A percentile compares a stretch with the other conserved stretches of the same genome.
phyloP scores from a whole-genome alignment of 1,139 yeast genomes.

The Komagataea norvegica region DNA sequence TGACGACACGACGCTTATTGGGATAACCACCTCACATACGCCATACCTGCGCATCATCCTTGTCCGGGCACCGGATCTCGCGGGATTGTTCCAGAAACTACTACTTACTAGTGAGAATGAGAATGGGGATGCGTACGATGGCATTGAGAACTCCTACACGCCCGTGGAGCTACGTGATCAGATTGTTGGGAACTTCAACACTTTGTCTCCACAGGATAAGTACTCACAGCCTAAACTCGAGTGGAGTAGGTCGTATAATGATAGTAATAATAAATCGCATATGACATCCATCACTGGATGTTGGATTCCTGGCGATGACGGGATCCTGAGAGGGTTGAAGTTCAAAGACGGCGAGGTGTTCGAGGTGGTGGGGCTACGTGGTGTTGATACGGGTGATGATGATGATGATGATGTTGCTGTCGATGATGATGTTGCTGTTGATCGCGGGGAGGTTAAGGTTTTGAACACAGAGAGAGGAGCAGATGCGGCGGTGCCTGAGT shows the following conservation, averaged over 20 bases:
- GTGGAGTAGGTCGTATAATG: constrained; percentile 37
- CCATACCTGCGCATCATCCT: constrained; percentile 69
- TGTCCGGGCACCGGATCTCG: constrained; percentile 37
- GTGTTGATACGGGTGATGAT: background rate
- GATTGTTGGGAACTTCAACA: constrained; percentile 52
- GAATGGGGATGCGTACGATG: too few species aligned
- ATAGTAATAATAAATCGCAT: too few species aligned
- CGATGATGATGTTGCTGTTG: too few species aligned
- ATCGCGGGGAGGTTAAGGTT: constrained; percentile 1
- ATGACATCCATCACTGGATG: constrained; percentile 51
- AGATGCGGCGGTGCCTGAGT: too few species aligned
- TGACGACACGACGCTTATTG: constrained; percentile 29
- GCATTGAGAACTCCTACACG: too few species aligned
- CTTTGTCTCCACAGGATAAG: constrained; percentile 68
- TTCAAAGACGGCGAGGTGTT: constrained; percentile 34
- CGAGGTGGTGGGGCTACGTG: constrained; percentile 19
- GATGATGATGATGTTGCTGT: too few species aligned
- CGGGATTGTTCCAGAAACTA: constrained; percentile 15
- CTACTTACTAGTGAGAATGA: background rate
- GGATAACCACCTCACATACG: constrained; percentile 67
- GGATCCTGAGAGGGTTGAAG: constrained; percentile 56
- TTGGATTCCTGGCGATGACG: constrained; percentile 72
- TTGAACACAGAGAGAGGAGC: background rate
- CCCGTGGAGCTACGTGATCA: constrained; percentile 34
- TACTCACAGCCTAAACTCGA: constrained; percentile 45